Base-by-base conservation (phyloP, 345 rosid genomes). In the Salix suchowensis region DNA sequence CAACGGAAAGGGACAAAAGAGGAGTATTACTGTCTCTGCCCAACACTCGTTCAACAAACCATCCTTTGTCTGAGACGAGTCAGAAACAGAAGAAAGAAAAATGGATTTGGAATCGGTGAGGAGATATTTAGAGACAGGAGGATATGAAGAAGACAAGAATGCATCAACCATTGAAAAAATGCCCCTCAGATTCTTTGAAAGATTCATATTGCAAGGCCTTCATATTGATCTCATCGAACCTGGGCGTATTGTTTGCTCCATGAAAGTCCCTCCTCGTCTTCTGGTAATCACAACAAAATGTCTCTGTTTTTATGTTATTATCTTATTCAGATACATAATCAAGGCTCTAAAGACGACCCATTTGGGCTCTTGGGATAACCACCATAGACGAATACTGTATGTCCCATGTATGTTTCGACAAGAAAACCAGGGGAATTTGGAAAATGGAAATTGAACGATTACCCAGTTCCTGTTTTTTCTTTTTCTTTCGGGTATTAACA, bases 231-330 rank as follows among this genome's bases (percentile, higher is more conserved):
- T 87, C 19, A 80, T 90, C 70, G 93, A 94, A 74, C 88, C 84
- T n/a, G 94, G 93, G 67, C 97, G 94, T 50, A 23, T 92, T 82
- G 1, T 94, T 73, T 94, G 96, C 86, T 89, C 96, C 87, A 78
- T 94, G 79, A 91, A 81, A 77, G 91, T 90, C 77, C 92, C 90
- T 74, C 75, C 90, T 85, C 96, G 94, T 75, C 85, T 94, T 23
- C 85, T 94, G 91, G 98, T 94, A 76, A 9, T 23, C 18, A 15
- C 4, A 18, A 36, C 18, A 13, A 18, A 10, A 16, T 40, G 21
- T 24, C 5, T 68, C 34, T 14, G 7, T 77, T n/a, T 54, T 16
- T n/a, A 5, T 46, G 44, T 28, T 48, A 60, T 61, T 30, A 4
- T 60, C 67, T 16, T 13, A 42, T 14, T 24, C 44, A 23, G 16